These are phyloP conservation scores for Tephrocybe rancida DNA, from an alignment of 768 basidiomycete species.

Conservation along the genomic window DNA sequence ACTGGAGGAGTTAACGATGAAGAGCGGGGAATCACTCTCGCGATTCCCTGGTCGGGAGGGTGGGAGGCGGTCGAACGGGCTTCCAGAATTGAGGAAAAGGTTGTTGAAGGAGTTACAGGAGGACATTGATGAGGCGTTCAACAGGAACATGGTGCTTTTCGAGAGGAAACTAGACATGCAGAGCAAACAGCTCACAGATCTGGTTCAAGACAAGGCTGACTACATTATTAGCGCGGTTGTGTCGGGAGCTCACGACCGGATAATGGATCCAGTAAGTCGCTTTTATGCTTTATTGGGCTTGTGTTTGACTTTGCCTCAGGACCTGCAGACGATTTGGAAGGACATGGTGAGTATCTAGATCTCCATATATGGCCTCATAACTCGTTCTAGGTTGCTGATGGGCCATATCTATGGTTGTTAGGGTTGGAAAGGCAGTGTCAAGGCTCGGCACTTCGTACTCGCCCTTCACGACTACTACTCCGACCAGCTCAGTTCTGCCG, in stretches of 20 bases:
- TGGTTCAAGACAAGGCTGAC: not conserved
- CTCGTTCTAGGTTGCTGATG: not conserved
- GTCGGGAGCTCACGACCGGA: not conserved
- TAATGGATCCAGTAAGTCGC: not conserved
- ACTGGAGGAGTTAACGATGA: constrained; percentile 32
- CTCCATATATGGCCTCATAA: not conserved
- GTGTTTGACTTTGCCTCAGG: not conserved
- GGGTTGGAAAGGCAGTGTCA: constrained; percentile 2
- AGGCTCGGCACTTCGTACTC: constrained; percentile 2
- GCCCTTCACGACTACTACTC: constrained; percentile 1
- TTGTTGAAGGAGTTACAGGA: not conserved
- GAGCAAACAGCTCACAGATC: not conserved
- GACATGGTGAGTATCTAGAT: not conserved
- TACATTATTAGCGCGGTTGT: not conserved
- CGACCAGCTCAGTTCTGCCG: no score
- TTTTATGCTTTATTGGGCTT: not conserved
- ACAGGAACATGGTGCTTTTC: not conserved
- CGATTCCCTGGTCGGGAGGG: constrained; percentile 27
- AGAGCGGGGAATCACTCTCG: constrained; percentile 31
- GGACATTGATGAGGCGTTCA: not conserved
- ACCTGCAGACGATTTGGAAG: not conserved
- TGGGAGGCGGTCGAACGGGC: constrained; percentile 22
- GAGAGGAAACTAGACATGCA: not conserved
- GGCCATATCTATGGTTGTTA: not conserved
- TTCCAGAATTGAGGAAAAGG: not conserved